Evolutionary conservation across 768 basidiomycete species (phyloP), one percentile per base, ranked within the genome.

Genomic region (Termitomyces sp.): DNA sequence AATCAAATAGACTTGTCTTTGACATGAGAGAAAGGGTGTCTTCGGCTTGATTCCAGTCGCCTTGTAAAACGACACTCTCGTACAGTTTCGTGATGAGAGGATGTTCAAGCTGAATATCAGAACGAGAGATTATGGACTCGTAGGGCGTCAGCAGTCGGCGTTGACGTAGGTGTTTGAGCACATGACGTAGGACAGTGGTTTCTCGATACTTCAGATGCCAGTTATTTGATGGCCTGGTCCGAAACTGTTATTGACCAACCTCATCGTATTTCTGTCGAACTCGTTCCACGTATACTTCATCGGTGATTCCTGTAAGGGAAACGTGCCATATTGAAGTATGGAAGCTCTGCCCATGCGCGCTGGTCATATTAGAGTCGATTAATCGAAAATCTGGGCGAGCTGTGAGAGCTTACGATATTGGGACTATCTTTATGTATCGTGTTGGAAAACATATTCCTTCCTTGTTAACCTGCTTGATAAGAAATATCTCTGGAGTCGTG

Each of bases 301-400:
- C 82, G 1, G 64, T 69, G 29, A 88, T 81, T 1, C 90, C 91
- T 3, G 73, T 69, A 52, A 92, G 60, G 1, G 84, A 67, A 25
- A 91, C 74, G 59, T 86, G 76, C 91, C 91, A 93, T 50, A 93
- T 84, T 1, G 90, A 91, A 22, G 83, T 83, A 62, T 91, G 88
- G 64, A 86, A 92, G 61, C 80, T 85, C 56, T 78, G 83, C 1
- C 78, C 81, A 66, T 90, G 86, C 5, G 87, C 84, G 36, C 90
- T 91, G 50, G 6, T 38, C 7, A 20, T 15, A 16, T 10, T 1
- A 12, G 16, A 22, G 41, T 58, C 12, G n/a, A 32, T 49, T 10
- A 50, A 25, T 27, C 20, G 39, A n/a, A 11, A 23, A 31, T 54
- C 10, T 41, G 22, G 49, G 29, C 9, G 4, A 29, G 33, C 50